Base-by-base conservation (phyloP, 2,329 filamentous ascomycete species). In the Apiospora arundinis region DNA sequence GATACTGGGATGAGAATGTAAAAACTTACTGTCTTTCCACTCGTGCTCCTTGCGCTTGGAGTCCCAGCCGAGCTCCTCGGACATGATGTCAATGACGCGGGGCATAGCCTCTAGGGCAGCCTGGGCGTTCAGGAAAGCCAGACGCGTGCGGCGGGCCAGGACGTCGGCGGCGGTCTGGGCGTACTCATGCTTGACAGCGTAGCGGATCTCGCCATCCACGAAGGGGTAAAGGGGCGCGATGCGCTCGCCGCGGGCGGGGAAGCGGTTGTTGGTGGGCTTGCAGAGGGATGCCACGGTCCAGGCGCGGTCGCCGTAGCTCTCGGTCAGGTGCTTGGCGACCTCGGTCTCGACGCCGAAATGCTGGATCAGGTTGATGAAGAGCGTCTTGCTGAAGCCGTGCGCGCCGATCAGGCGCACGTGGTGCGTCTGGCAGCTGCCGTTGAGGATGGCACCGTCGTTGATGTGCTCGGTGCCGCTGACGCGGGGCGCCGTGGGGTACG, bases 361-460 rank as follows among this genome's bases (percentile, higher is more conserved):
- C 82, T 98, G 95, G 79, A 97, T 96, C 46, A 98, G 86, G 82
- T 95, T 95, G 86, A 98, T 97, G 85, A 97, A 97, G 32, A 98
- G 90, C 1, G 95, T 88, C 83, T 95, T 95, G 82, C 92, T 95
- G 85, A 92, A 97, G 70, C 94, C 94, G 80, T 97, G 94, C 14
- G 94, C 93, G 76, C 94, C 94, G 72, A 96, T 87, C 45, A 97
- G 86, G 70, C 93, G 91, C 69, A 97, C 92, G 76, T 92, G 90
- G 81, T 96, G 93, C 2, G 94, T 97, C 80, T 95, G 93, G 83
- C 94, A 97, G 65, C 85, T 87, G 56, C 94, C 94, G 72, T 86
- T 79, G 7, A 86, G 80, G 70, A 83, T 87, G 71, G 92, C 91
- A 73, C 90, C 90, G 77, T 95, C 93, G 77, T 93, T 90, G 72